phyloP scores from a whole-genome alignment of 257 asterid genomes.

The Nicotiana paniculata region DNA sequence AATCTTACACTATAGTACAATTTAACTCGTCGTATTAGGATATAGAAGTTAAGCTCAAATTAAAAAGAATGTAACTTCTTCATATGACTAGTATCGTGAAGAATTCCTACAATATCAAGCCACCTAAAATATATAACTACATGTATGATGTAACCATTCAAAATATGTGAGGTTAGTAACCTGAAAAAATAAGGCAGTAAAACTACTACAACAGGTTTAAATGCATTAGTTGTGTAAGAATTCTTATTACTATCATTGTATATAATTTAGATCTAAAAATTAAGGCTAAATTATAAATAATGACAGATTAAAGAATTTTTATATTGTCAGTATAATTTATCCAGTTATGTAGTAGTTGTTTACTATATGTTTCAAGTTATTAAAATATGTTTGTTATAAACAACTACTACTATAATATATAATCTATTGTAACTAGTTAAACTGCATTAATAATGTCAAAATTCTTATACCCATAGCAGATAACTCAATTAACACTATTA shows the following conservation, averaged over 20 bases:
- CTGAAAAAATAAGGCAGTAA: background rate
- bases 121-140: background rate
- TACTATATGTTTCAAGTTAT: background rate
- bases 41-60: background rate
- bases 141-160: background rate
- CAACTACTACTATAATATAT: background rate
- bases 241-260: too few species aligned
- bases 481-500: too few species aligned
- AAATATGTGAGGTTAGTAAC: background rate
- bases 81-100: background rate
- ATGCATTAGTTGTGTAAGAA: background rate
- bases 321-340: background rate
- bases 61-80: background rate
- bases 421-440: too few species aligned
- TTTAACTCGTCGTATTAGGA: too few species aligned
- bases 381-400: background rate
- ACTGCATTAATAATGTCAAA: too few species aligned
- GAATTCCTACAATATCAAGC: background rate
- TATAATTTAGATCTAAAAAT: too few species aligned
- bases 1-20: too few species aligned
- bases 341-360: background rate
- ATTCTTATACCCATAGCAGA: too few species aligned
- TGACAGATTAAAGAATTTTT: too few species aligned
- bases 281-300: too few species aligned
- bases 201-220: background rate